Base-by-base conservation (phyloP, 345 rosid species). In the Laguncularia racemosa region DNA sequence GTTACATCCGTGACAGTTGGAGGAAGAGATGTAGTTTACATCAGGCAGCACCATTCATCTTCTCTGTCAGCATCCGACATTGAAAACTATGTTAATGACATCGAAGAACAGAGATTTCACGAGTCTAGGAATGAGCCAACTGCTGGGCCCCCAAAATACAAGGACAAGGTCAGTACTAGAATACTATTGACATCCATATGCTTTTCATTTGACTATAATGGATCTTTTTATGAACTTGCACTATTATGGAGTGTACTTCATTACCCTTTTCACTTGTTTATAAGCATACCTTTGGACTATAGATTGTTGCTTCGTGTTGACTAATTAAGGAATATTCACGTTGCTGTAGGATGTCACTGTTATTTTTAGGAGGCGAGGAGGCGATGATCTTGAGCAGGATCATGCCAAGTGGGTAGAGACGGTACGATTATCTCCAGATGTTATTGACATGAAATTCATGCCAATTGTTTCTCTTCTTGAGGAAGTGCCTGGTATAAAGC, bases 361-460 rank as follows among this genome's bases (percentile, higher is more conserved):
- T 53, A 93, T 93, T 63, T 93, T 85, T 72, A 76, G 99, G 84
- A 75, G 99, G 76, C 84, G 99, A 76, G 99, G 99, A 63, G 99
- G 99, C 16, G 99, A 93, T 50, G 97, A 93, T 76, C 90, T 93
- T 46, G 99, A 89, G 68, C 99, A 93, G 75, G 87, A 89, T 73
- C 97, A 87, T 73, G 73, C 81, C 47, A 84, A 79, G 65, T 93
- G 99, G 99, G 92, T 83, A 3, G 76, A 84, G 59, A 89, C 92
- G 0, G 92, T 89, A 46, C 70, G 70, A 20, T 71, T 72, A 52
- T 86, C 99, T 48, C 99, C 99, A 3, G 97, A 93, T 61, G 92
- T 89, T 44, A 82, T 93, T 67, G 84, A 82, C 80, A 93, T 93
- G 99, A 84, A 90, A 48, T 93, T 89, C 67, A 78, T 74, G 16